Evolutionary conservation across 805 yeast species (phyloP).

Genomic region (Isabelozyma heimii): DNA sequence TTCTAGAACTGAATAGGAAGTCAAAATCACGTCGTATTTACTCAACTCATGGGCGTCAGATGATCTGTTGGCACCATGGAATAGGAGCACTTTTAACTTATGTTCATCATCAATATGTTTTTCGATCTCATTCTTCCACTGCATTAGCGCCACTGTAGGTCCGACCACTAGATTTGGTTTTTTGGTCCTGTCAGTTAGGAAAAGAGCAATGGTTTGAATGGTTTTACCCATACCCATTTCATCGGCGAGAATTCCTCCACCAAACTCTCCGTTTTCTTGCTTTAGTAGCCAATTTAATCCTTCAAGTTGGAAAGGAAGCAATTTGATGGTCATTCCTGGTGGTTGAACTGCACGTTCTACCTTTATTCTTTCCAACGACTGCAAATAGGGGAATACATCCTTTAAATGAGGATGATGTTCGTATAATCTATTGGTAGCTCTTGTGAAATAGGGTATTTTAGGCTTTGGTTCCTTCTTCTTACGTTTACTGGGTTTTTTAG

Average conservation of each 20-base stretch:
- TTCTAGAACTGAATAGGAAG: slow-evolving; percentile 91
- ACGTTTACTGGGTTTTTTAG: slow-evolving; percentile 14
- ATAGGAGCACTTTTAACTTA: slow-evolving; percentile 63
- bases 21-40: slow-evolving; percentile 75
- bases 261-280: slow-evolving; percentile 76
- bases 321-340: slow-evolving; percentile 62
- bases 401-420: slow-evolving; percentile 77
- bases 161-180: slow-evolving; percentile 88
- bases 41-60: slow-evolving; percentile 53
- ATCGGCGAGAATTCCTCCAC: slow-evolving; percentile 94
- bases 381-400: slow-evolving; percentile 67
- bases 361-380: slow-evolving; percentile 40
- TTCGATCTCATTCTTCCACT: slow-evolving; percentile 93
- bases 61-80: slow-evolving; percentile 83
- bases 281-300: slow-evolving; percentile 85
- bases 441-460: slow-evolving; percentile 64
- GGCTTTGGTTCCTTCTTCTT: slow-evolving; percentile 46
- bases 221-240: slow-evolving; percentile 99
- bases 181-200: slow-evolving; percentile 64
- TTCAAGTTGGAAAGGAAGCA: slow-evolving; percentile 90
- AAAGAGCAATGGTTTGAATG: slow-evolving; percentile 87
- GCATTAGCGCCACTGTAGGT: slow-evolving; percentile 98
- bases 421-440: slow-evolving; percentile 65
- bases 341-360: slow-evolving; percentile 74
- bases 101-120: slow-evolving; percentile 66